Conservation (phyloP, 2,329 filamentous ascomycete species). For the Tolypocladium endophyticum region DNA sequence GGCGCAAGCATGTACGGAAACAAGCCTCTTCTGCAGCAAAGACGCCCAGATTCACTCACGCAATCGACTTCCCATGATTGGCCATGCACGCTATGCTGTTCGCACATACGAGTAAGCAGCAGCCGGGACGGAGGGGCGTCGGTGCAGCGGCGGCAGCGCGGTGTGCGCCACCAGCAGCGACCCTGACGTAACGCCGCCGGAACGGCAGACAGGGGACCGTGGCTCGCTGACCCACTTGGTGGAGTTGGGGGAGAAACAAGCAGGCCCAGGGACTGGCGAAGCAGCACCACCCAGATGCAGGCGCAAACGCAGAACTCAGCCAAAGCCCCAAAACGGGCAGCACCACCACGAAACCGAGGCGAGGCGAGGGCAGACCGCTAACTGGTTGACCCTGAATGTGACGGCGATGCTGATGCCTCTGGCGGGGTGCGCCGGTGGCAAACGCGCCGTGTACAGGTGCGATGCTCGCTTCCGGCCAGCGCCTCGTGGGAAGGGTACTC, state of each 20-base stretch:
- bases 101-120: not conserved
- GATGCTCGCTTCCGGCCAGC: too few species aligned
- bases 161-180: not conserved
- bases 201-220: not conserved
- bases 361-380: not conserved
- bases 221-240: not conserved
- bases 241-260: slow-evolving; percentile 1
- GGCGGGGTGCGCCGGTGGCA: not conserved
- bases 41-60: not conserved
- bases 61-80: not conserved
- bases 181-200: slow-evolving; percentile 6
- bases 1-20: not conserved
- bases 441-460: not conserved
- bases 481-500: not conserved
- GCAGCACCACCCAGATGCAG: not conserved
- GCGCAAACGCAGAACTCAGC: slow-evolving; percentile 5
- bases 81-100: not conserved
- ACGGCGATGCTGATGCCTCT: not conserved
- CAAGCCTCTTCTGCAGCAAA: not conserved
- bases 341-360: not conserved
- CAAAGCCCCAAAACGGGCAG: not conserved
- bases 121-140: not conserved
- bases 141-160: not conserved
- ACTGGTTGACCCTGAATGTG: not conserved
- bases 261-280: not conserved